Evolutionary conservation across 805 yeast species (phyloP).

Genomic region (Kazachstania kunashirensis): DNA sequence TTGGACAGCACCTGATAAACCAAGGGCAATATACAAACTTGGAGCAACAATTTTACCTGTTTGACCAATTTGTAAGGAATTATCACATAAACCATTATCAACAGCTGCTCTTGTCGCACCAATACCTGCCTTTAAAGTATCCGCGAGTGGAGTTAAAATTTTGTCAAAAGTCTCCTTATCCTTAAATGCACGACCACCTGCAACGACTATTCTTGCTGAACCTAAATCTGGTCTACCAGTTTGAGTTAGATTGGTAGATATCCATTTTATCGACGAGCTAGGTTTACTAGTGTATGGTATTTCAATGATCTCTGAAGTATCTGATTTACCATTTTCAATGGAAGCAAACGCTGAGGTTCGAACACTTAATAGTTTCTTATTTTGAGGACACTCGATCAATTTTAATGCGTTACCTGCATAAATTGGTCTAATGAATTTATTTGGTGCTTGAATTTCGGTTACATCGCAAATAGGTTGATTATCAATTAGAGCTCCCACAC

Average conservation of each 20-base stretch:
- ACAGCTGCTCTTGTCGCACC: slow-evolving; percentile 99
- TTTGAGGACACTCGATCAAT: slow-evolving; percentile 65
- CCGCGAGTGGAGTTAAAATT: slow-evolving; percentile 74
- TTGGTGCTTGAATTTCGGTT: slow-evolving; percentile 50
- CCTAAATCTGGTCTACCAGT: slow-evolving; percentile 84
- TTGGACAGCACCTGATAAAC: slow-evolving; percentile 95
- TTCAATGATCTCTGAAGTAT: slow-evolving; percentile 33
- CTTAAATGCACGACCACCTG: slow-evolving; percentile 94
- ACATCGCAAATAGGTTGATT: slow-evolving; percentile 84
- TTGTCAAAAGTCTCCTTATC: slow-evolving; percentile 78
- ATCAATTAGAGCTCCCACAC: slow-evolving; percentile 77
- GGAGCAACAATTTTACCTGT: slow-evolving; percentile 98
- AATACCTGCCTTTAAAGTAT: slow-evolving; percentile 76
- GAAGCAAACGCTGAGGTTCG: slow-evolving; percentile 75
- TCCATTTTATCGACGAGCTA: slow-evolving; percentile 34
- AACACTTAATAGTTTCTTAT: slow-evolving; percentile 59
- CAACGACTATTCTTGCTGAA: slow-evolving; percentile 68
- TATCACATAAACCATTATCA: slow-evolving; percentile 90
- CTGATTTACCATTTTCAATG: slow-evolving; percentile 34
- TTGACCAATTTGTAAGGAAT: slow-evolving; percentile 94
- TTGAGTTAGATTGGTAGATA: slow-evolving; percentile 61
- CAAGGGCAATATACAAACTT: slow-evolving; percentile 84
- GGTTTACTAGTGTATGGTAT: slow-evolving; percentile 10
- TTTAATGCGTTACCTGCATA: slow-evolving; percentile 92
- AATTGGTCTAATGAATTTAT: slow-evolving; percentile 83